Percentiles rank a stretch among this genome's conserved stretches.
phyloP scores from a whole-genome alignment of 371 early-diverging fungal species.

The Mortierella polycephala region DNA sequence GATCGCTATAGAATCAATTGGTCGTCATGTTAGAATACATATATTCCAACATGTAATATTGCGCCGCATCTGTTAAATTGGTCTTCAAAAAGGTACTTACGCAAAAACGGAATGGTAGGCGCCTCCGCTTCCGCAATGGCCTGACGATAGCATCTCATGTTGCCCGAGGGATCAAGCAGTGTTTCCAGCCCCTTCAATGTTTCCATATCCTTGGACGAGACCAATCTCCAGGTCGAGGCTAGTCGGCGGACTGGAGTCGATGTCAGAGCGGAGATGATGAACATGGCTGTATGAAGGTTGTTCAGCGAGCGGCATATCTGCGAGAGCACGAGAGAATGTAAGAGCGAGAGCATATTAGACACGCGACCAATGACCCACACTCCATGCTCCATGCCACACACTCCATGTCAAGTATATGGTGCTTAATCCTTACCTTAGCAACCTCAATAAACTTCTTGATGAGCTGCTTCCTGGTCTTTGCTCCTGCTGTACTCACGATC shows the following conservation, averaged over 20 bases:
- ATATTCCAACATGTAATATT: background rate
- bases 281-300: slow-evolving; percentile 63
- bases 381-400: background rate
- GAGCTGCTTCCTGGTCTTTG: slow-evolving; percentile 56
- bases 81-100: slow-evolving; percentile 22
- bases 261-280: slow-evolving; percentile 60
- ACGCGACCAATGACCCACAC: background rate
- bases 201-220: slow-evolving; percentile 51
- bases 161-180: slow-evolving; percentile 59
- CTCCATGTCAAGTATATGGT: background rate
- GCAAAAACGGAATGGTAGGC: slow-evolving; percentile 63
- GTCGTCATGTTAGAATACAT: background rate
- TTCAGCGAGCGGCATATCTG: slow-evolving; percentile 55
- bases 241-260: slow-evolving; percentile 63
- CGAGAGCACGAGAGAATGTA: background rate
- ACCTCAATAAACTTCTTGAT: slow-evolving; percentile 64
- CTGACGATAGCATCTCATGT: slow-evolving; percentile 61
- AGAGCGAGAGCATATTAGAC: background rate
- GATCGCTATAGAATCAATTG: slow-evolving; percentile 40
- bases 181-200: slow-evolving; percentile 54
- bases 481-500: slow-evolving; percentile 54
- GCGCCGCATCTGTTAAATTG: background rate
- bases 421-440: slow-evolving; percentile 49
- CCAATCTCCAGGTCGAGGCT: slow-evolving; percentile 58
- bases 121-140: slow-evolving; percentile 46